Percentiles rank a stretch among this genome's conserved stretches.
phyloP scores from a whole-genome alignment of 441 rosid species.

The Adansonia rubrostipa region DNA sequence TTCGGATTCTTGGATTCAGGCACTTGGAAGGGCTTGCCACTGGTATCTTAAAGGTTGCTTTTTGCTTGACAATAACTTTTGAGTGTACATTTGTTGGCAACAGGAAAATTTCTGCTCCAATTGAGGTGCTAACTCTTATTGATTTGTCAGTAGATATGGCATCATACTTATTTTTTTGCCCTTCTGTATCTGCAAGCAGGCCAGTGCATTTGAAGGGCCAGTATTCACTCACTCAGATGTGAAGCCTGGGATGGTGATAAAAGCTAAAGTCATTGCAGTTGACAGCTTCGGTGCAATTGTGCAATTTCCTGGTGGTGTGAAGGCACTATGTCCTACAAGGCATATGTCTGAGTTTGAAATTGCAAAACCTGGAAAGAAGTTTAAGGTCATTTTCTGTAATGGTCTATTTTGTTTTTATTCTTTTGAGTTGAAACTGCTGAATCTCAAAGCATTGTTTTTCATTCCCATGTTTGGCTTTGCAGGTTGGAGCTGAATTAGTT shows the following conservation, averaged over 20 bases:
- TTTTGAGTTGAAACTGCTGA: slow-evolving; percentile 21
- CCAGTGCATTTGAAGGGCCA: slow-evolving; percentile 91
- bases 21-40: slow-evolving; percentile 93
- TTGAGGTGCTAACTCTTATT: slow-evolving; percentile 21
- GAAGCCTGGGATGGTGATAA: slow-evolving; percentile 94
- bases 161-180: slow-evolving; percentile 16
- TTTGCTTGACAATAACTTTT: slow-evolving; percentile 23
- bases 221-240: slow-evolving; percentile 95
- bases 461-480: slow-evolving; percentile 35
- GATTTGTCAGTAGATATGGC: slow-evolving; percentile 11
- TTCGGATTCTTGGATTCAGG: slow-evolving; percentile 80
- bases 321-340: slow-evolving; percentile 94
- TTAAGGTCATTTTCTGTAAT: slow-evolving; percentile 60
- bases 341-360: slow-evolving; percentile 99
- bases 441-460: slow-evolving; percentile 23
- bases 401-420: slow-evolving; percentile 14
- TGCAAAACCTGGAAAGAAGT: slow-evolving; percentile 83
- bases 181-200: slow-evolving; percentile 55
- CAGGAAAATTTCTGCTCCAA: not conserved
- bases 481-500: slow-evolving; percentile 90
- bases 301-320: slow-evolving; percentile 94
- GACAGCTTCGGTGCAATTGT: slow-evolving; percentile 96
- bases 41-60: slow-evolving; percentile 82
- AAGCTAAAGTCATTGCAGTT: slow-evolving; percentile 76
- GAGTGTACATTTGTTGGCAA: not conserved